Conservation (phyloP, 306 rosid species). For the Acmispon strigosus region DNA sequence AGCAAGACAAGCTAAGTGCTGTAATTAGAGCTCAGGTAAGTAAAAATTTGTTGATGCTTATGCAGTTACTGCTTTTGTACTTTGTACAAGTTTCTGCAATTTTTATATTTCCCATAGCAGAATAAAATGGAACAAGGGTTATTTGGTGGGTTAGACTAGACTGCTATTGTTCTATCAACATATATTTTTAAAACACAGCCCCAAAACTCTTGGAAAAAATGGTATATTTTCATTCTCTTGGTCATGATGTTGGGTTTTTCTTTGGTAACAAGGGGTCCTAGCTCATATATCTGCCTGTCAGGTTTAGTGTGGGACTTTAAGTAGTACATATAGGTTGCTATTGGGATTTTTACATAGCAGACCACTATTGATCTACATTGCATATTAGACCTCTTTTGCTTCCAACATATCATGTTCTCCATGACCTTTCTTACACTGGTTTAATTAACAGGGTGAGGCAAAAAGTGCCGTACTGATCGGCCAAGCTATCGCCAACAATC, state of each 20-base stretch:
- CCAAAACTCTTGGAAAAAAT: not conserved
- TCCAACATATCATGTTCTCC: not conserved
- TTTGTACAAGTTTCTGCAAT: conserved; percentile 1
- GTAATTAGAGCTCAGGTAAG: conserved; percentile 81
- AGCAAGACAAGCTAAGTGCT: conserved; percentile 88
- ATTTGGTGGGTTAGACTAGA: not conserved
- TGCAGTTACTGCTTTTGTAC: not conserved
- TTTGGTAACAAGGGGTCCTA: not conserved
- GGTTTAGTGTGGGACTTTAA: not conserved
- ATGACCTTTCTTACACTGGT: not conserved
- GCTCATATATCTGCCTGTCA: not conserved
- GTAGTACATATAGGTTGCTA: not conserved
- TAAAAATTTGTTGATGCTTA: not conserved
- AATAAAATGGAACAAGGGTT: not conserved
- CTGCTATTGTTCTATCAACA: not conserved
- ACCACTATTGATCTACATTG: not conserved
- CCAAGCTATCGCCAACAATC: conserved; percentile 70
- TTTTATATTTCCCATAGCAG: not conserved
- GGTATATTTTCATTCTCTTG: not conserved
- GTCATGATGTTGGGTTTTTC: not conserved
- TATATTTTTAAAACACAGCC: not conserved
- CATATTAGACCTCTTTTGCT: not conserved
- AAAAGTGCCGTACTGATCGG: conserved; percentile 76
- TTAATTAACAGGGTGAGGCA: conserved; percentile 67
- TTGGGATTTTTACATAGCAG: not conserved